Conservation (phyloP, 495 filamentous ascomycete species). For the Penicillium robsamsonii region DNA sequence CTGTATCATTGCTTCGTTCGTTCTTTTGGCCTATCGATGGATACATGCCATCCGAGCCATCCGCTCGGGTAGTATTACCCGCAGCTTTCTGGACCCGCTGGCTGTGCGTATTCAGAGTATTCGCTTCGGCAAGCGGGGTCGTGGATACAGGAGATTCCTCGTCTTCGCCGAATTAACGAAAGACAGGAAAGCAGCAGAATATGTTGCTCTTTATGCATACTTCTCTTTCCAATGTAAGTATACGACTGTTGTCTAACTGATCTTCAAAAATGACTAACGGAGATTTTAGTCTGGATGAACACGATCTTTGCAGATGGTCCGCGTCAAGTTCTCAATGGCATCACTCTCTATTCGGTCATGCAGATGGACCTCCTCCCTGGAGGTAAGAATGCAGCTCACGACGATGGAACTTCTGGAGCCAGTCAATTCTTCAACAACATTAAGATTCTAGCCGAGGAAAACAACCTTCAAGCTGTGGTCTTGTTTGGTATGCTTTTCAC, state of each 20-base stretch:
- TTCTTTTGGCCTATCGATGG: slow-evolving; percentile 74
- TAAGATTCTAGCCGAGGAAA: slow-evolving; percentile 61
- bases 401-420: slow-evolving; percentile 50
- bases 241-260: neutral
- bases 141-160: slow-evolving; percentile 81
- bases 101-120: slow-evolving; percentile 80
- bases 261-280: slow-evolving; percentile 17
- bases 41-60: slow-evolving; percentile 75
- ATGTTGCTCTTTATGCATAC: slow-evolving; percentile 88
- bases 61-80: slow-evolving; percentile 77
- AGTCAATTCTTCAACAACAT: slow-evolving; percentile 76
- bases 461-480: slow-evolving; percentile 75
- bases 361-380: slow-evolving; percentile 64
- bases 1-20: slow-evolving; percentile 84
- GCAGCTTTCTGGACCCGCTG: slow-evolving; percentile 84
- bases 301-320: slow-evolving; percentile 87
- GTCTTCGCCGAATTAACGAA: slow-evolving; percentile 92
- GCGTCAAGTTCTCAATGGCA: slow-evolving; percentile 81
- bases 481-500: slow-evolving; percentile 90
- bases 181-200: slow-evolving; percentile 85
- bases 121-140: slow-evolving; percentile 59
- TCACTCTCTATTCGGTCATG: slow-evolving; percentile 81
- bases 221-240: slow-evolving; percentile 85
- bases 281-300: slow-evolving; percentile 70
- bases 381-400: slow-evolving; percentile 47